Evolutionary conservation across 2,329 filamentous ascomycete species (phyloP).

Genomic region (Colletotrichum sp.): DNA sequence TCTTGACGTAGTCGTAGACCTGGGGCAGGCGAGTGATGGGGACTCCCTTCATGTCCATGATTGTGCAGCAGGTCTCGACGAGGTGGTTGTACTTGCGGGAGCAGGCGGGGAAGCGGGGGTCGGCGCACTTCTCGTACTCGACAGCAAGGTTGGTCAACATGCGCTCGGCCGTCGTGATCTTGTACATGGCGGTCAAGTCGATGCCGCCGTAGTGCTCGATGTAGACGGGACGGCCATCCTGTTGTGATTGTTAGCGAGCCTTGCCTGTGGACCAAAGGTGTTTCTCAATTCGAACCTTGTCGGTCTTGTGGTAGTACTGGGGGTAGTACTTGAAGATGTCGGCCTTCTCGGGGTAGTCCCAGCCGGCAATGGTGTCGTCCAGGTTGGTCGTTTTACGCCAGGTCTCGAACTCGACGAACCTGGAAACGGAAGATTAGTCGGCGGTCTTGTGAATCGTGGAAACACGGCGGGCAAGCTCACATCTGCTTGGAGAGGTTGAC

Average conservation of each 20-base stretch:
- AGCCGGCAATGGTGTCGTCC: slow-evolving; percentile 78
- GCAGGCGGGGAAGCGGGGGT: slow-evolving; percentile 92
- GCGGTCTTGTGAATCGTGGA: background rate
- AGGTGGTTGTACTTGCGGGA: slow-evolving; percentile 89
- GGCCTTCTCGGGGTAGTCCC: slow-evolving; percentile 86
- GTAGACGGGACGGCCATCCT: slow-evolving; percentile 97
- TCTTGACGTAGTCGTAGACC: slow-evolving; percentile 87
- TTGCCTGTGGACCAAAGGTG: background rate
- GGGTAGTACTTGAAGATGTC: slow-evolving; percentile 91
- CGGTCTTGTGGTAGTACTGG: slow-evolving; percentile 98
- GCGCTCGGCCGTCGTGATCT: slow-evolving; percentile 89
- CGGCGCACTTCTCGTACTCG: slow-evolving; percentile 96
- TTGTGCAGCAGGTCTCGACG: slow-evolving; percentile 96
- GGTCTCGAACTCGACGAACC: slow-evolving; percentile 89
- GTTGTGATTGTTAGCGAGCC: slow-evolving; percentile 6
- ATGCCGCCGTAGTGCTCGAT: slow-evolving; percentile 96
- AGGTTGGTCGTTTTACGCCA: slow-evolving; percentile 90
- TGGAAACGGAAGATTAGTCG: slow-evolving; percentile 39
- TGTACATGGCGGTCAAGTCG: slow-evolving; percentile 87
- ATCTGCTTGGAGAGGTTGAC: slow-evolving; percentile 84
- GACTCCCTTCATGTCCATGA: slow-evolving; percentile 98
- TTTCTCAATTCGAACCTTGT: slow-evolving; percentile 60
- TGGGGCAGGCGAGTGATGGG: slow-evolving; percentile 80
- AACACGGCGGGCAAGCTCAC: slow-evolving; percentile 50
- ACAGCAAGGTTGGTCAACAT: slow-evolving; percentile 97